These are phyloP conservation scores for Lippia alba DNA, from an alignment of 305 asterid genomes.

Conservation along the genomic window DNA sequence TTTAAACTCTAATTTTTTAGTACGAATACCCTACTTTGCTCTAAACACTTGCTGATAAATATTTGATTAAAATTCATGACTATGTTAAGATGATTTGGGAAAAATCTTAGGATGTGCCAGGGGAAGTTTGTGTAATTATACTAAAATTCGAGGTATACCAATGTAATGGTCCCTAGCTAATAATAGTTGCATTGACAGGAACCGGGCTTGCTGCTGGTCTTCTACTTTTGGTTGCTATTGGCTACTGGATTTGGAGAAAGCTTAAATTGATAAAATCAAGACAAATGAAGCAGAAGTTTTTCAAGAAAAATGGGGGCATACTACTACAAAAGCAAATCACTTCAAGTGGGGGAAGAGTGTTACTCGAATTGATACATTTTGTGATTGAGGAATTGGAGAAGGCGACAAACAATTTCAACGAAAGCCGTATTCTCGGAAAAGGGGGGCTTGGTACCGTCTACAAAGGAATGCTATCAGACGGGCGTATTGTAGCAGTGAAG, in stretches of 20 bases:
- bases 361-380: conserved; percentile 37
- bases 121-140: too few relatives aligned
- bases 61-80: background rate
- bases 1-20: too few relatives aligned
- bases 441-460: conserved; percentile 48
- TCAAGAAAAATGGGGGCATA: conserved; percentile 50
- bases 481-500: conserved; percentile 47
- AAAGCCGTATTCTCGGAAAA: conserved; percentile 44
- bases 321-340: conserved; percentile 40
- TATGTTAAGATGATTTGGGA: too few relatives aligned
- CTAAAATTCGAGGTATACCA: too few relatives aligned
- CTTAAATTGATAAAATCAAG: conserved; percentile 21
- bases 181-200: conserved; percentile 28
- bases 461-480: conserved; percentile 49
- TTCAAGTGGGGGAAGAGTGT: conserved; percentile 22
- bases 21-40: too few relatives aligned
- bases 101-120: too few relatives aligned
- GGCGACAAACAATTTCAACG: conserved; percentile 46
- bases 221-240: conserved; percentile 28
- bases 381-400: conserved; percentile 42
- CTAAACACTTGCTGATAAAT: too few relatives aligned
- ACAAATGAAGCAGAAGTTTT: conserved; percentile 35
- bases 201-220: conserved; percentile 28
- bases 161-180: background rate
- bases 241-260: conserved; percentile 34